Evolutionary conservation across 2,329 filamentous ascomycete genomes (phyloP), one percentile per base, ranked within the genome.

Genomic region (Pseudodiploospora longispora): DNA sequence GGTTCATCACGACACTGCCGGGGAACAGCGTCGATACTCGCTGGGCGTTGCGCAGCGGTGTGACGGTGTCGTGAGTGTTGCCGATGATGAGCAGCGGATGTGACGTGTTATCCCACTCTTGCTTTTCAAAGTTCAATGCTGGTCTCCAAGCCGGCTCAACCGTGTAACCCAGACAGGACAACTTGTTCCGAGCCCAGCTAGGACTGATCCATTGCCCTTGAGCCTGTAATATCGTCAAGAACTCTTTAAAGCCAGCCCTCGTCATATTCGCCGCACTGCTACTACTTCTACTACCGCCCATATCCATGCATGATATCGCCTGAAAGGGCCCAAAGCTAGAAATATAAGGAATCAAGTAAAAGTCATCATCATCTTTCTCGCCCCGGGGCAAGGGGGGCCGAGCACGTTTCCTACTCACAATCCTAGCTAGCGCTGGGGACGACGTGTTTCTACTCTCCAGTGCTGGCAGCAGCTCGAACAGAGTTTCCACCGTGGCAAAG

Each of bases 41-140:
- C 4, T 38, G 47, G 4, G 68, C 67, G 45, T 66, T 68, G 27
- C 60, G 48, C 36, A 63, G 47, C 9, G 68, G 68, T n/a, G 68
- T 70, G 6, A 68, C 61, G 8, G 68, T 68, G 41, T 70, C 68
- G 12, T 49, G 42, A 30, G 49, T 41, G 27, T 50, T 52, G 6
- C 42, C 38, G 30, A 52, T 36, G 12, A 52, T 41, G 35, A 52
- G 46, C 10, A 50, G 36, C 5, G 49, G 49, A 12, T 49, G 36
- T 6, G 47, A 47, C 28, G 47, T 51, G 39, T 49, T 47, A 9
- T 38, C 47, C 41, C 36, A 41, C 30, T 50, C 30, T 12, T 42
- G 40, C 36, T 30, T 28, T 28, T 42, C 28, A 30, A 45, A 47
- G 3, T 6, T 42, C 30, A 48, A 29, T 1, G 37, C 38, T 5